Evolutionary conservation across 2,329 filamentous ascomycete species (phyloP).

Genomic region (Monosporascus sp.): DNA sequence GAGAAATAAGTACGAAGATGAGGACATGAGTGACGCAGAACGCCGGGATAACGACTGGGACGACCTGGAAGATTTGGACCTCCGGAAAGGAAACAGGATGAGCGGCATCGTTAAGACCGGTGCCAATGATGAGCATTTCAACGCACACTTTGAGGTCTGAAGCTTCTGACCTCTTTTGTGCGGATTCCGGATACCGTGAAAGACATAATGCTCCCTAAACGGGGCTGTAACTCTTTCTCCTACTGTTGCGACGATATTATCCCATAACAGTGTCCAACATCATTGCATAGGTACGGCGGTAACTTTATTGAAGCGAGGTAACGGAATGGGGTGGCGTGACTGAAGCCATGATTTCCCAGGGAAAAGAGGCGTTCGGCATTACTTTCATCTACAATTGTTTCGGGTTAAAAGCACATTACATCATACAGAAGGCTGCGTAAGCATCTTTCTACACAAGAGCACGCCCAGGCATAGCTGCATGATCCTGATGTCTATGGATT

Average conservation of each 20-base stretch:
- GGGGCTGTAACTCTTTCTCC: neutral
- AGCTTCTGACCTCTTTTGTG: slow-evolving; percentile 37
- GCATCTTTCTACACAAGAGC: too few relatives aligned
- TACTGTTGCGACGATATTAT: slow-evolving; percentile 1
- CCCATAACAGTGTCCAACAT: slow-evolving; percentile 1
- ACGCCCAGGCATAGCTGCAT: too few relatives aligned
- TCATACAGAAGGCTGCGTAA: too few relatives aligned
- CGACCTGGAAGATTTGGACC: slow-evolving; percentile 49
- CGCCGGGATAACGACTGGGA: slow-evolving; percentile 51
- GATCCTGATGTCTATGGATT: too few relatives aligned
- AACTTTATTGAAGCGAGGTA: neutral
- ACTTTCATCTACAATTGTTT: too few relatives aligned
- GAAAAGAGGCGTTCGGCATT: too few relatives aligned
- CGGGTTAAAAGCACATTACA: too few relatives aligned
- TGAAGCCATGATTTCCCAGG: neutral
- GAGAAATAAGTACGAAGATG: slow-evolving; percentile 46
- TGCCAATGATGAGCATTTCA: slow-evolving; percentile 57
- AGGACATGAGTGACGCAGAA: slow-evolving; percentile 55
- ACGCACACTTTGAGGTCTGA: slow-evolving; percentile 50
- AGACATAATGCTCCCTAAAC: neutral
- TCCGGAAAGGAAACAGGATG: slow-evolving; percentile 52
- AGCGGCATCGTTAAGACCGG: slow-evolving; percentile 56
- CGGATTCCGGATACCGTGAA: neutral
- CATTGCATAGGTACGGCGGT: neutral
- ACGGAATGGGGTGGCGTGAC: neutral